Evolutionary conservation across 371 early-diverging fungal species (phyloP).

Genomic region (Mucor sp.): DNA sequence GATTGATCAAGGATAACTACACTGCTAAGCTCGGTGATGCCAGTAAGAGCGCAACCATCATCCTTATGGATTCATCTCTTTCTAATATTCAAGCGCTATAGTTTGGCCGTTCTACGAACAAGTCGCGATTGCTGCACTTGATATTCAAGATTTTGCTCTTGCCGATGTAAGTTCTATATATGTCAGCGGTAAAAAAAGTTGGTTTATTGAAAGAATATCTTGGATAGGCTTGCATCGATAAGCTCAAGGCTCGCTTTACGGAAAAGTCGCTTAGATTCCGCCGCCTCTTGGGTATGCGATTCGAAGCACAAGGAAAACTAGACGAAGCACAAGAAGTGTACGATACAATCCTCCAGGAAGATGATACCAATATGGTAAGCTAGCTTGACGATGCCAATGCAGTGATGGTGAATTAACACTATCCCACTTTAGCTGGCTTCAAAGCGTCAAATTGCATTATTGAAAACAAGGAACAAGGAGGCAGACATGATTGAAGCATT

Average conservation of each 20-base stretch:
- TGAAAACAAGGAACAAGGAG: slow-evolving; percentile 64
- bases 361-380: slow-evolving; percentile 68
- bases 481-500: slow-evolving; percentile 78
- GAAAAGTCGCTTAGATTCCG: slow-evolving; percentile 66
- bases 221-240: slow-evolving; percentile 57
- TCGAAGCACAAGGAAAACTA: slow-evolving; percentile 73
- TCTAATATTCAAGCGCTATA: slow-evolving; percentile 19
- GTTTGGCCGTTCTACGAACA: slow-evolving; percentile 86
- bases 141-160: slow-evolving; percentile 65
- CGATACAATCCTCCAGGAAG: slow-evolving; percentile 63
- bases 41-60: slow-evolving; percentile 19
- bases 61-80: background rate
- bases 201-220: no score
- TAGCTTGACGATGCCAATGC: background rate
- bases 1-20: slow-evolving; percentile 40
- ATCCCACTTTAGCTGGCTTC: slow-evolving; percentile 47
- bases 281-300: slow-evolving; percentile 67
- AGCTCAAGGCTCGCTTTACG: slow-evolving; percentile 64
- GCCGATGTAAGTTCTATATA: slow-evolving; percentile 58
- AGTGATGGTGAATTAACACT: background rate
- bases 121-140: slow-evolving; percentile 76
- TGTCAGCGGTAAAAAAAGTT: background rate
- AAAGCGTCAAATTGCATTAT: slow-evolving; percentile 77
- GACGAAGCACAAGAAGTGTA: slow-evolving; percentile 66
- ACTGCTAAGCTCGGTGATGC: slow-evolving; percentile 41